These are phyloP conservation scores for Auricularia heimuer DNA, from an alignment of 768 basidiomycete genomes.

Conservation along the genomic window DNA sequence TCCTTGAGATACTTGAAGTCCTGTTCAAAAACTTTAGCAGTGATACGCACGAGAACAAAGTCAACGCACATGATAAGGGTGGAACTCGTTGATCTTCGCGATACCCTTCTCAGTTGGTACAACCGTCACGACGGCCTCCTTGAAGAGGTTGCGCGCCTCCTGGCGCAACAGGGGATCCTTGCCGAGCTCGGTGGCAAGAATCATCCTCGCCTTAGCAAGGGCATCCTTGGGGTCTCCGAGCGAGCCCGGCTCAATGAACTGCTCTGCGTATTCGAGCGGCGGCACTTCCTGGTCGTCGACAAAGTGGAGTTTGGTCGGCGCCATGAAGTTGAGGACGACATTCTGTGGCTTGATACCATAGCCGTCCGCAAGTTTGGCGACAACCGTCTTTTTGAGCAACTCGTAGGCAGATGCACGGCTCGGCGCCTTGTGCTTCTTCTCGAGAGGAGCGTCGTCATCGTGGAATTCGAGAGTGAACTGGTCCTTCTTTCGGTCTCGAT, in stretches of 20 bases:
- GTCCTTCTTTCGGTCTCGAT: conserved; percentile 62
- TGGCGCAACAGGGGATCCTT: conserved; percentile 85
- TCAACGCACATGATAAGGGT: conserved; percentile 33
- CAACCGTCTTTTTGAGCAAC: conserved; percentile 66
- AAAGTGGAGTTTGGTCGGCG: conserved; percentile 38
- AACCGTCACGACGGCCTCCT: conserved; percentile 64
- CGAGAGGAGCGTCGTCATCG: conserved; percentile 41
- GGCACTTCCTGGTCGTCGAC: conserved; percentile 74
- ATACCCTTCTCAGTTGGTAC: conserved; percentile 80
- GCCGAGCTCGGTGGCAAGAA: conserved; percentile 82
- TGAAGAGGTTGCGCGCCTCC: conserved; percentile 66
- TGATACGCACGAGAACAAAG: conserved; percentile 11
- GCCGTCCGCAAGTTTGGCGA: conserved; percentile 74
- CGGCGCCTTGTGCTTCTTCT: conserved; percentile 67
- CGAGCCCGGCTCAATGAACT: conserved; percentile 62
- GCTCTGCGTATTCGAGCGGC: conserved; percentile 76
- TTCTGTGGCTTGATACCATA: conserved; percentile 78
- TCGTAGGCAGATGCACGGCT: conserved; percentile 81
- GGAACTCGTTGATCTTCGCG: conserved; percentile 34
- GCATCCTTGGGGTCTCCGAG: conserved; percentile 46
- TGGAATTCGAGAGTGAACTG: conserved; percentile 55
- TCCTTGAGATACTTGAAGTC: conserved; percentile 88
- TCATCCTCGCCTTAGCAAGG: conserved; percentile 65
- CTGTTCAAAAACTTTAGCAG: conserved; percentile 31
- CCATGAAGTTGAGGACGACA: conserved; percentile 71